A percentile compares a stretch with the other conserved stretches of the same genome.
These are phyloP conservation scores for Linnemannia hyalina DNA, from an alignment of 192 early-diverging fungal species.

Conservation along the genomic window DNA sequence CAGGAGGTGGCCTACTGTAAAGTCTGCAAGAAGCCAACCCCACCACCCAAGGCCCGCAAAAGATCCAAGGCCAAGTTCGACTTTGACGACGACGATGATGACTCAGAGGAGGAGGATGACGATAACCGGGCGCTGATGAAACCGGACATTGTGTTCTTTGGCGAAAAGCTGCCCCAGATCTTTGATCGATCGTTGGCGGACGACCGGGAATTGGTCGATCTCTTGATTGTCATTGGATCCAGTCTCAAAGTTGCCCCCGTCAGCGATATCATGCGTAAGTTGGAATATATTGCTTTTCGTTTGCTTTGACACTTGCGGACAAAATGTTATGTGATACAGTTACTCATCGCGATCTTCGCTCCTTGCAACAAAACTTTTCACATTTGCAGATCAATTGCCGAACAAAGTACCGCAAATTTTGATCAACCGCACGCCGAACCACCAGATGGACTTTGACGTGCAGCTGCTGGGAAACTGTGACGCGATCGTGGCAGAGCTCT, in stretches of 20 bases:
- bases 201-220: slow-evolving; percentile 85
- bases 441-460: slow-evolving; percentile 90
- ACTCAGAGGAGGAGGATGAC: slow-evolving; percentile 64
- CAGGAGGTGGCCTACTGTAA: slow-evolving; percentile 84
- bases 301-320: not conserved
- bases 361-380: not conserved
- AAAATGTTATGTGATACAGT: not conserved
- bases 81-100: slow-evolving; percentile 40
- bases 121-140: slow-evolving; percentile 80
- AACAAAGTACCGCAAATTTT: slow-evolving; percentile 91
- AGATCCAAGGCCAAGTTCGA: slow-evolving; percentile 13
- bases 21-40: slow-evolving; percentile 64
- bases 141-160: slow-evolving; percentile 98
- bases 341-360: not conserved
- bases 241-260: slow-evolving; percentile 97
- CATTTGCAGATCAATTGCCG: slow-evolving; percentile 75
- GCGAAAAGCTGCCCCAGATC: slow-evolving; percentile 89
- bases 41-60: slow-evolving; percentile 29
- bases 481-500: slow-evolving; percentile 84
- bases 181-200: slow-evolving; percentile 80
- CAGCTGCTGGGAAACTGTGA: slow-evolving; percentile 91
- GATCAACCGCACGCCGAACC: slow-evolving; percentile 91
- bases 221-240: slow-evolving; percentile 97
- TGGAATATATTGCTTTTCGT: too few relatives aligned
- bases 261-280: slow-evolving; percentile 85